Base-by-base conservation (phyloP, 192 early-diverging fungal genomes). In the Coemansia sp. region DNA sequence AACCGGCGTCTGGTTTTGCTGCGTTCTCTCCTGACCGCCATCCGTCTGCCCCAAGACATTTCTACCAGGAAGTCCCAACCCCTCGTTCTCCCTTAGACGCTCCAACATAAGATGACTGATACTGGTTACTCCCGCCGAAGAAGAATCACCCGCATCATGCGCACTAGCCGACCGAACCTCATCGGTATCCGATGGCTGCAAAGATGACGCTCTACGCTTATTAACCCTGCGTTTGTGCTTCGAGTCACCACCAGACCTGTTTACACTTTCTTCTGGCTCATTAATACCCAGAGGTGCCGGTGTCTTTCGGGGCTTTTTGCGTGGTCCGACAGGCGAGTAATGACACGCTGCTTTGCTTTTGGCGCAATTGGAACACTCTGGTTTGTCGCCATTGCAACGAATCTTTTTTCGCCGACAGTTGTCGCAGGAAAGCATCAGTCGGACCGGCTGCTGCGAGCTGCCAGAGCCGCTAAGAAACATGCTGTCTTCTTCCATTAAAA, bases 261-360 rank as follows among this genome's bases (percentile, higher is more conserved):
- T 0, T 17, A 20, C 5, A 20, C 48, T 20, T 5, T 20, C 14
- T 16, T 8, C 17, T 16, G 48, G 7, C 0, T 50, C 7, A 14
- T 3, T 25, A 25, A 48, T 14, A 11, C 33, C n/a, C 16, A 28
- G 48, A 50, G 72, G 31, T 31, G 30, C 42, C 42, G 60, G 1
- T 36, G 69, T 12, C 34, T 66, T 64, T 31, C 78, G 73, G 3
- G 79, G 79, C 56, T 76, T 81, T 42, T 70, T 75, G 34, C 79
- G 69, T 12, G 73, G 79, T 5, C 79, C 79, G 4, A 81, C 79
- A 5, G 71, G 76, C 64, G 76, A 78, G 52, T 76, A 76, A 34
- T 73, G 65, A 56, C 79, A 81, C 3, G 30, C 38, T 3, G 49
- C 45, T n/a, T 25, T 32, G 56, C 31, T 56, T 20, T 60, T 59